Evolutionary conservation across 495 filamentous ascomycete species (phyloP).

Genomic region (Hapsidospora chrysogenum): DNA sequence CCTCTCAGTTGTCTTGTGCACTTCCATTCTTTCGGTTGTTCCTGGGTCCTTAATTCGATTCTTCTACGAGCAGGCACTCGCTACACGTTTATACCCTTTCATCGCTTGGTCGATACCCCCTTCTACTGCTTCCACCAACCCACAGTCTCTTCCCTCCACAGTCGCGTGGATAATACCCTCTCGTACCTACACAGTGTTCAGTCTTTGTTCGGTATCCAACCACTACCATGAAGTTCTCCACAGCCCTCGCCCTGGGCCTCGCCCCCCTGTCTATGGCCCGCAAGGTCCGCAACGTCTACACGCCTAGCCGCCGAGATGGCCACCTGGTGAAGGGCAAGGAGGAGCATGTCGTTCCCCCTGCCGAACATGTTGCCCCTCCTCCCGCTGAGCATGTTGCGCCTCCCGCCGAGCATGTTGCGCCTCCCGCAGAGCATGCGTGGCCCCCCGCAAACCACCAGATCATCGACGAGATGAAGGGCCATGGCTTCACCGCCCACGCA

Average conservation of each 20-base stretch:
- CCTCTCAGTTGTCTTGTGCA: no score
- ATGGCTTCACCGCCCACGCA: slow-evolving; percentile 4
- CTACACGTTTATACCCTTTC: slow-evolving; percentile 14
- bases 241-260: slow-evolving; percentile 26
- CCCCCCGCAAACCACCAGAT: background rate
- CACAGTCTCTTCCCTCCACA: slow-evolving; percentile 5
- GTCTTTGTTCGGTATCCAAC: no score
- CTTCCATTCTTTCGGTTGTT: slow-evolving; percentile 2
- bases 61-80: slow-evolving; percentile 41
- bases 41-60: slow-evolving; percentile 20
- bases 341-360: background rate
- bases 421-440: slow-evolving; percentile 1
- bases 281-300: slow-evolving; percentile 27
- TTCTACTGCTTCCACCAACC: slow-evolving; percentile 7
- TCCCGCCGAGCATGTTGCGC: slow-evolving; percentile 1
- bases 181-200: no score
- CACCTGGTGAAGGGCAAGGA: background rate
- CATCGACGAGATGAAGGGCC: slow-evolving; percentile 1
- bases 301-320: slow-evolving; percentile 9
- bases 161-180: no score
- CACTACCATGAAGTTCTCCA: slow-evolving; percentile 35
- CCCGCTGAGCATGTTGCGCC: no score
- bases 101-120: slow-evolving; percentile 2
- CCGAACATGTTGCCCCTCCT: no score
- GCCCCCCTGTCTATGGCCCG: slow-evolving; percentile 33